Base-by-base conservation (phyloP, 345 rosid genomes). In the Linum tenue region DNA sequence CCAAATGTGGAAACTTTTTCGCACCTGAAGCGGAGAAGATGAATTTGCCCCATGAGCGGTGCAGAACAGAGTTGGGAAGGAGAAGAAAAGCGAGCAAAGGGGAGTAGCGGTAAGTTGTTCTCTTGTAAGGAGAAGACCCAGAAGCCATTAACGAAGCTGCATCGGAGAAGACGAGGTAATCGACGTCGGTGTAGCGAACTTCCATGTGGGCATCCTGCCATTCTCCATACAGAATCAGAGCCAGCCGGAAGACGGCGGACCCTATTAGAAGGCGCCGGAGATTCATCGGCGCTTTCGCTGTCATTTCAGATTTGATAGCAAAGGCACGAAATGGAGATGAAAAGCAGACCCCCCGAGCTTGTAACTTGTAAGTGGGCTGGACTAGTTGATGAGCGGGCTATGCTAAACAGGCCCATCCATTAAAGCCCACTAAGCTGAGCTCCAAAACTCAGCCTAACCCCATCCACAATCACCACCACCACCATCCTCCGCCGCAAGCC, bases 201-300 rank as follows among this genome's bases (percentile, higher is more conserved):
- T 92, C 88, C 96, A 92, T 81, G 78, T 84, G 88, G 55, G 83
- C 69, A 78, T 92, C 98, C 79, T 92, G 96, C 98, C 96, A 89
- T 78, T 92, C 96, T 39, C 98, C 98, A 60, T 87, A 85, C 0
- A 87, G 2, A 3, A 92, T 89, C 70, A 92, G 73, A 55, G 81
- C 55, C 36, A 86, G 58, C 1, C 96, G 83, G 53, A 92, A 75
- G 58, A 92, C 4, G 7, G 88, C 84, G 0, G 96, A 92, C 62
- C 79, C 66, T 5, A 77, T 39, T 0, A 90, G 76, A 60, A 90
- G 42, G 0, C 67, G 64, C 7, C 76, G 73, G 37, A 82, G 58
- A 57, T 66, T 74, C 39, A 76, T 50, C 53, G 53, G 6, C 53
- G 15, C 9, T 48, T 48, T 48, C 63, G 55, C 55, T 60, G 7